Evolutionary conservation across 2,329 filamentous ascomycete species (phyloP).

Genomic region (Alternaria tenuissima): DNA sequence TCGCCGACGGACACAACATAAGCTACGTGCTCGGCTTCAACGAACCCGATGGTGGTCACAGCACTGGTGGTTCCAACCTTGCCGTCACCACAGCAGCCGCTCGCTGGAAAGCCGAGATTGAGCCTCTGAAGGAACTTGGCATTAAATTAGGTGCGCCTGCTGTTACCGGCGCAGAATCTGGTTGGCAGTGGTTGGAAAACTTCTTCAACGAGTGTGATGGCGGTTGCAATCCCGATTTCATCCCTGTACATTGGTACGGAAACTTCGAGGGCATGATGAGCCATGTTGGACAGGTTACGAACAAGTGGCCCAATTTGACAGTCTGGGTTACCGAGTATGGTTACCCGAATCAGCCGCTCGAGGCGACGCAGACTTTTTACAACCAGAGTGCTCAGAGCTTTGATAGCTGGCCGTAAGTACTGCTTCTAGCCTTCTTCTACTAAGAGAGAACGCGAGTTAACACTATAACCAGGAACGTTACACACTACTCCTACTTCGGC

Average conservation of each 20-base stretch:
- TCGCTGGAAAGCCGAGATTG: slow-evolving; percentile 75
- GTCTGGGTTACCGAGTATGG: slow-evolving; percentile 86
- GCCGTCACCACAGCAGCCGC: slow-evolving; percentile 67
- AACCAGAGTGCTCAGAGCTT: slow-evolving; percentile 73
- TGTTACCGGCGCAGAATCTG: slow-evolving; percentile 68
- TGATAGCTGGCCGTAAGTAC: slow-evolving; percentile 64
- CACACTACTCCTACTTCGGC: slow-evolving; percentile 78
- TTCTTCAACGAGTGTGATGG: slow-evolving; percentile 68
- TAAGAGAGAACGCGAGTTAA: rapidly evolving
- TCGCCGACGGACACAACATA: slow-evolving; percentile 65
- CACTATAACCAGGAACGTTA: slow-evolving; percentile 59
- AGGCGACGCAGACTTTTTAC: slow-evolving; percentile 70
- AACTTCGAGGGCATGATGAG: slow-evolving; percentile 73
- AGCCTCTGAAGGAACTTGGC: slow-evolving; percentile 70
- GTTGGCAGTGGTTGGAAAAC: slow-evolving; percentile 72
- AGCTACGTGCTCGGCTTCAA: slow-evolving; percentile 78
- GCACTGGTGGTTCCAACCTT: slow-evolving; percentile 70
- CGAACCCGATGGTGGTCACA: slow-evolving; percentile 71
- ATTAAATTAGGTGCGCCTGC: slow-evolving; percentile 75
- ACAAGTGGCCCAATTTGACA: slow-evolving; percentile 58
- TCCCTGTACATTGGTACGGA: slow-evolving; percentile 66
- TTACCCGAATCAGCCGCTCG: slow-evolving; percentile 63
- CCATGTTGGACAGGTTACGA: slow-evolving; percentile 68
- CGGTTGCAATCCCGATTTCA: slow-evolving; percentile 58
- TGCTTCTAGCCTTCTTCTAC: too few relatives aligned